phyloP scores from a whole-genome alignment of 495 filamentous ascomycete genomes.

The Entonaema liquescens region DNA sequence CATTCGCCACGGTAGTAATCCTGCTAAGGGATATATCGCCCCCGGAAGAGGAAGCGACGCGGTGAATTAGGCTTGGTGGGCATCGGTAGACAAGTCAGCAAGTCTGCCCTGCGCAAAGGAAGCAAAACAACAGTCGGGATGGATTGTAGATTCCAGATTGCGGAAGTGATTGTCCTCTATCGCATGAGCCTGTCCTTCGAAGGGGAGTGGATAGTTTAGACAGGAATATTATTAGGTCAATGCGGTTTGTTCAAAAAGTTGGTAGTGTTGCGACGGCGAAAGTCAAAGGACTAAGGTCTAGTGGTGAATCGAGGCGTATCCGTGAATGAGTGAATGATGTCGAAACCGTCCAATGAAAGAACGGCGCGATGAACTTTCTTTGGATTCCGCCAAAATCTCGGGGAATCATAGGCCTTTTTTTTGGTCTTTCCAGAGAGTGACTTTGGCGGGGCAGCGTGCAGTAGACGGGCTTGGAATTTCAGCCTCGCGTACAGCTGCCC shows the following conservation, averaged over 20 bases:
- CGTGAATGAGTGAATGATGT: conserved; percentile 36
- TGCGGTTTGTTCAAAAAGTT: conserved; percentile 1
- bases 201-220: background rate
- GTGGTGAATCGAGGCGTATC: conserved; percentile 18
- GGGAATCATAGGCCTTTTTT: conserved; percentile 26
- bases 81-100: conserved; percentile 53
- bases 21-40: conserved; percentile 59
- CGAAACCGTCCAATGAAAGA: conserved; percentile 28
- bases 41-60: conserved; percentile 56
- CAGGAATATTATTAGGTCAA: background rate
- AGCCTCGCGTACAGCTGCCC: conserved; percentile 18
- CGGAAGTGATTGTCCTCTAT: background rate
- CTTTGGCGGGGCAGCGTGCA: conserved; percentile 26
- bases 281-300: conserved; percentile 23
- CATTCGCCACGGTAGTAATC: conserved; percentile 50
- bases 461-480: conserved; percentile 5
- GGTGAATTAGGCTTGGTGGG: conserved; percentile 54
- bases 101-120: conserved; percentile 37
- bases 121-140: conserved; percentile 31
- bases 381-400: conserved; percentile 39
- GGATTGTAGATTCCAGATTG: conserved; percentile 10
- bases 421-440: background rate
- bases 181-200: background rate
- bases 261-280: conserved; percentile 6
- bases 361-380: conserved; percentile 16